These are phyloP conservation scores for Fusarium sterilihyphosum DNA, from an alignment of 2,329 filamentous ascomycete genomes.

Conservation along the genomic window DNA sequence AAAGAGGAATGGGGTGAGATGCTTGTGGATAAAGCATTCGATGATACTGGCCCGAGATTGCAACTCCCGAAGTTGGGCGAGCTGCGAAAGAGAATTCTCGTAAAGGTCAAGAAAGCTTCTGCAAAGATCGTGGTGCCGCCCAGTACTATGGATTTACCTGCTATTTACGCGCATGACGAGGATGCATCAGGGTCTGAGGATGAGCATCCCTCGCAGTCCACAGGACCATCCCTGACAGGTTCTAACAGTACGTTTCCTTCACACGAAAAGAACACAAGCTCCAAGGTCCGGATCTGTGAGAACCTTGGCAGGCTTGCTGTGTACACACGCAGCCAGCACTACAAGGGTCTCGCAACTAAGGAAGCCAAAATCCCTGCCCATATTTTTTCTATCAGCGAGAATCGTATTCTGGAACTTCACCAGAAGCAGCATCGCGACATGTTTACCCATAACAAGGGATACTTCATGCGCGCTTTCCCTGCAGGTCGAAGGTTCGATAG, in stretches of 20 bases:
- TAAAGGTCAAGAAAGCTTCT: constrained; percentile 78
- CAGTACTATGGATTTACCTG: constrained; percentile 48
- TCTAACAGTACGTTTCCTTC: constrained; percentile 12
- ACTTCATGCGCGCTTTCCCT: constrained; percentile 93
- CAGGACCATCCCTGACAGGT: constrained; percentile 22
- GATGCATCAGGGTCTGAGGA: constrained; percentile 57
- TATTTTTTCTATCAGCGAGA: constrained; percentile 91
- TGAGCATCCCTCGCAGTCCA: constrained; percentile 44
- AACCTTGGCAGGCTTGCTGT: constrained; percentile 79
- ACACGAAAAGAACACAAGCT: constrained; percentile 54
- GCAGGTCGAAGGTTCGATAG: constrained; percentile 81
- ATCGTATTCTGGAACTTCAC: constrained; percentile 70
- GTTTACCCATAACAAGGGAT: constrained; percentile 86
- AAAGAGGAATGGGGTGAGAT: constrained; percentile 82
- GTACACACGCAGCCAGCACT: constrained; percentile 88
- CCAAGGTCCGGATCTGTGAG: constrained; percentile 72
- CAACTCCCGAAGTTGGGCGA: constrained; percentile 76
- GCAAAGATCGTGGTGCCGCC: constrained; percentile 45
- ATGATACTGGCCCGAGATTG: constrained; percentile 61
- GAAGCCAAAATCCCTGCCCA: constrained; percentile 67
- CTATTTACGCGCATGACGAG: constrained; percentile 47
- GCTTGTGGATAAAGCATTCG: constrained; percentile 70
- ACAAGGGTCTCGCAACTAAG: constrained; percentile 75
- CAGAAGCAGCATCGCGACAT: constrained; percentile 76
- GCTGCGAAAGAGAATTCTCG: constrained; percentile 80